Evolutionary conservation across 768 basidiomycete species (phyloP).

Genomic region (Pholiota conissans): DNA sequence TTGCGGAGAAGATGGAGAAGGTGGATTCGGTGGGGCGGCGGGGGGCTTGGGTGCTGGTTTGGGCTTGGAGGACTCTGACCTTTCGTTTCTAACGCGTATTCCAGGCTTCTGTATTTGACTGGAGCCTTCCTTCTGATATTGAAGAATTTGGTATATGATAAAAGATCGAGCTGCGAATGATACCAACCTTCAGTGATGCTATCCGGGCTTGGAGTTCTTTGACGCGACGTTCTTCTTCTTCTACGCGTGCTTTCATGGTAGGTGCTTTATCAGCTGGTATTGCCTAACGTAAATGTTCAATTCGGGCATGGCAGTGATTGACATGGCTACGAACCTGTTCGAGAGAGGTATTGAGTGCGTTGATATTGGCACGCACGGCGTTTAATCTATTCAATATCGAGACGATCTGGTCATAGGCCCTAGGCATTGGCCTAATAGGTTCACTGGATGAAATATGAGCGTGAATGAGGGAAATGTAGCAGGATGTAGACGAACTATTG

Average conservation of each 20-base stretch:
- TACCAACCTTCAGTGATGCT: conserved; percentile 35
- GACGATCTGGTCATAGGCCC: conserved; percentile 46
- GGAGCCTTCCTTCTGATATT: not conserved
- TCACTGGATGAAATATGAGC: conserved; percentile 25
- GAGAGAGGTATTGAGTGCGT: conserved; percentile 15
- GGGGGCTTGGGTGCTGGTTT: conserved; percentile 7
- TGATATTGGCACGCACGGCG: conserved; percentile 38
- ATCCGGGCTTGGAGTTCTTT: conserved; percentile 37
- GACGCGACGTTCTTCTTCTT: conserved; percentile 43
- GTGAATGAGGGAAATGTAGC: not conserved
- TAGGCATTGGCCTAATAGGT: conserved; percentile 50
- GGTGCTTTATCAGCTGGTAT: conserved; percentile 13
- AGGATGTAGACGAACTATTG: conserved; percentile 59
- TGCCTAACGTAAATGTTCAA: conserved; percentile 6
- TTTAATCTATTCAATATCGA: conserved; percentile 39
- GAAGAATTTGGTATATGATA: not conserved
- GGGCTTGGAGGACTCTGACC: conserved; percentile 5
- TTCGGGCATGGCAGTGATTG: not conserved
- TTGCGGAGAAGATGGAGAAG: conserved; percentile 31
- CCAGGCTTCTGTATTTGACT: conserved; percentile 24
- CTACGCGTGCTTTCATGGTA: conserved; percentile 33
- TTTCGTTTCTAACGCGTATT: conserved; percentile 9
- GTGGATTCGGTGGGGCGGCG: conserved; percentile 3
- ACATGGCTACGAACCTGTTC: conserved; percentile 12
- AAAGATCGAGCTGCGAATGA: not conserved